phyloP scores from a whole-genome alignment of 805 yeast species.

The Limtongia smithiae region DNA sequence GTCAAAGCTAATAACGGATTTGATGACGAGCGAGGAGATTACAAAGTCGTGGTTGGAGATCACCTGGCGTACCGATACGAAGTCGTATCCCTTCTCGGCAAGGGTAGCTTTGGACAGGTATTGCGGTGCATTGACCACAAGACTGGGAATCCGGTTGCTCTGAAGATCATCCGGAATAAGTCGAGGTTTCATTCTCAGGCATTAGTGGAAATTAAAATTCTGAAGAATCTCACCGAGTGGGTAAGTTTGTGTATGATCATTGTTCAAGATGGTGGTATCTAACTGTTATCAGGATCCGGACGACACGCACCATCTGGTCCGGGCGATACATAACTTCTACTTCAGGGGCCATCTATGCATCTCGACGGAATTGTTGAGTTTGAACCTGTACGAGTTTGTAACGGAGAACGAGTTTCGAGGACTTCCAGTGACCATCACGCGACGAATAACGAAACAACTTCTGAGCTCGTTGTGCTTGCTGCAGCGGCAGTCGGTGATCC shows the following conservation, averaged over 20 bases:
- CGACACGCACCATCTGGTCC: conserved; percentile 44
- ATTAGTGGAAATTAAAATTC: conserved; percentile 65
- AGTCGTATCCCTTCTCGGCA: conserved; percentile 57
- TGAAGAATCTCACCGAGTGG: conserved; percentile 47
- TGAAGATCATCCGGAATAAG: conserved; percentile 72
- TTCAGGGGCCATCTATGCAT: conserved; percentile 83
- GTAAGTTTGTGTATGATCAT: conserved; percentile 1
- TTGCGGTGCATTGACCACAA: conserved; percentile 66
- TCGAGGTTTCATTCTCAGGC: conserved; percentile 74
- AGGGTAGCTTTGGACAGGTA: conserved; percentile 82
- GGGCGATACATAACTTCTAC: conserved; percentile 64
- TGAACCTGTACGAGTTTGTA: conserved; percentile 60
- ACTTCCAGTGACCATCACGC: conserved; percentile 36
- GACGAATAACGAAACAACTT: conserved; percentile 49
- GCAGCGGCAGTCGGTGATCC: conserved; percentile 58
- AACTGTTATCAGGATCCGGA: conserved; percentile 31
- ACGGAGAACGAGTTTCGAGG: conserved; percentile 40
- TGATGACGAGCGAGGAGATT: conserved; percentile 67
- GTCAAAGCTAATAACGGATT: conserved; percentile 55
- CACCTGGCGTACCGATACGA: conserved; percentile 75
- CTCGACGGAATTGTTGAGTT: conserved; percentile 65
- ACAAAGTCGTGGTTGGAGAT: conserved; percentile 53
- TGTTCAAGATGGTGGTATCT: background rate
- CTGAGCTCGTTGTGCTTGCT: conserved; percentile 58
- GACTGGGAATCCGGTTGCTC: conserved; percentile 55